Conservation (phyloP, 208 protist species). For the Zelonia costaricensis region DNA sequence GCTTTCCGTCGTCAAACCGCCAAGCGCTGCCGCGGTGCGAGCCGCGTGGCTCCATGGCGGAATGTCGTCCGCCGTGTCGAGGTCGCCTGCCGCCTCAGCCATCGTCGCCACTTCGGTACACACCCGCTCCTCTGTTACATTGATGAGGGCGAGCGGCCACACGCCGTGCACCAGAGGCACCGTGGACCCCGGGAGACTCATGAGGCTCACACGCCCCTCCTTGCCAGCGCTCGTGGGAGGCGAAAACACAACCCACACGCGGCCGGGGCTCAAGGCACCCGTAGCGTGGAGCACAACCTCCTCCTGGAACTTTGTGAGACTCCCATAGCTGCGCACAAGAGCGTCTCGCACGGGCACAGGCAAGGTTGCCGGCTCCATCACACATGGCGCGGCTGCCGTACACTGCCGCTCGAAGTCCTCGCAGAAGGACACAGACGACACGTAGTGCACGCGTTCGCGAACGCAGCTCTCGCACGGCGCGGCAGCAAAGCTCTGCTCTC, state of each 20-base stretch:
- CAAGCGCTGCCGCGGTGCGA: constrained; percentile 26
- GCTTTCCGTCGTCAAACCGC: too few relatives aligned
- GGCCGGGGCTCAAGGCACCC: constrained; percentile 42
- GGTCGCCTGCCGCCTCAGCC: background rate
- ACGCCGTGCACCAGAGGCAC: constrained; percentile 63
- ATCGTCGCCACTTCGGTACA: constrained; percentile 26
- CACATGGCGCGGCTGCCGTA: background rate
- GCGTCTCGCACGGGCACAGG: constrained; percentile 22
- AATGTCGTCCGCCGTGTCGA: background rate
- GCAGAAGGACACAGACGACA: constrained; percentile 72
- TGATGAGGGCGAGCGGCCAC: constrained; percentile 81
- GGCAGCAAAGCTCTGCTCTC: constrained; percentile 45
- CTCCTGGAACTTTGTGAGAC: constrained; percentile 32
- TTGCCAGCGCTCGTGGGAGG: constrained; percentile 6
- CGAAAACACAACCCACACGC: constrained; percentile 71
- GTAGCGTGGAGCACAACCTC: constrained; percentile 41
- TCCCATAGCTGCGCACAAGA: constrained; percentile 38
- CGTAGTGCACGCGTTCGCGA: constrained; percentile 58
- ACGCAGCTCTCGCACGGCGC: constrained; percentile 62
- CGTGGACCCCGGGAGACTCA: constrained; percentile 27
- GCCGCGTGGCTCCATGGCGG: constrained; percentile 69
- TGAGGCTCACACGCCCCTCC: constrained; percentile 56
- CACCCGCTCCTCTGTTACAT: constrained; percentile 60
- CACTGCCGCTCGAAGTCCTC: constrained; percentile 53
- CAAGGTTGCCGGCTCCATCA: background rate